Evolutionary conservation across 768 basidiomycete genomes (phyloP).

Genomic region (Russula ochroleuca): DNA sequence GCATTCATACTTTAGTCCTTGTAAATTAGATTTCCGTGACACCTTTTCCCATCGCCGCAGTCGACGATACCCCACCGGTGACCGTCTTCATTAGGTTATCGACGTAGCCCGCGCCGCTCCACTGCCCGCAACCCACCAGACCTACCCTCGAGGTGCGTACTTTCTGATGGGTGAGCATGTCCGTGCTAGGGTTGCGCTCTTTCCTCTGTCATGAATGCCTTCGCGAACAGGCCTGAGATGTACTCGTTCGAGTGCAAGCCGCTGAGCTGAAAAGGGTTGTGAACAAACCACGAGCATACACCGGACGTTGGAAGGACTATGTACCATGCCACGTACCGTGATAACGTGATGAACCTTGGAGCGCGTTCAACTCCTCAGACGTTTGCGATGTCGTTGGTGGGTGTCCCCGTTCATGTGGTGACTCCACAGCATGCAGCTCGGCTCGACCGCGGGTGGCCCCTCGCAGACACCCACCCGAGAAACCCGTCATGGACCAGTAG

Average conservation of each 20-base stretch:
- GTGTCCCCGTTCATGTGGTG: no score
- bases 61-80: conserved; percentile 94
- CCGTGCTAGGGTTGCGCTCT: conserved; percentile 89
- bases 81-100: conserved; percentile 92
- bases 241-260: conserved; percentile 97
- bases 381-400: no score
- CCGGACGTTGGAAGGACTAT: neutral
- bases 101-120: conserved; percentile 92
- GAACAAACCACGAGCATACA: neutral
- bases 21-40: conserved; percentile 89
- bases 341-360: conserved; percentile 76
- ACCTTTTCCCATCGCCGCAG: conserved; percentile 94
- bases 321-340: no score
- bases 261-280: conserved; percentile 54
- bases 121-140: conserved; percentile 44
- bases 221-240: conserved; percentile 93
- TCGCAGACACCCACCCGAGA: no score
- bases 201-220: conserved; percentile 81
- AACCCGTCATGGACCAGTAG: no score
- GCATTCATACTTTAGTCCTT: conserved; percentile 40
- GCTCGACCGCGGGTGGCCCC: no score
- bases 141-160: conserved; percentile 33
- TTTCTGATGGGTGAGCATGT: conserved; percentile 45
- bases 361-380: no score
- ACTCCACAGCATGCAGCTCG: no score